Evolutionary conservation across 1,139 yeast genomes (phyloP), one percentile per base, ranked within the genome.

Genomic region (Diutina neorugosa): DNA sequence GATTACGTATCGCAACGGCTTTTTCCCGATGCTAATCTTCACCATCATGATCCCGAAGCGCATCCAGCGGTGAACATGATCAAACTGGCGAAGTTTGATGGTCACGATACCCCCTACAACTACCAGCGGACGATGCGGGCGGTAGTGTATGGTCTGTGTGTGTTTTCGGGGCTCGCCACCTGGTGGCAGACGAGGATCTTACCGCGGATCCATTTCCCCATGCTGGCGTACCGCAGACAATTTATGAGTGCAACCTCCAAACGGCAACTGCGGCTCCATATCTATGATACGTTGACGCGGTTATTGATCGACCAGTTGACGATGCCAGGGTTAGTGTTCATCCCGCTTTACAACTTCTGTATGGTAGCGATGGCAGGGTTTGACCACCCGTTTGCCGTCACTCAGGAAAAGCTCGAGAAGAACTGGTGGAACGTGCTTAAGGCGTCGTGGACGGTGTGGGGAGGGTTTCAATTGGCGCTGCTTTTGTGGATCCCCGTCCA

Each of bases 121-220:
- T 61, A 56, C 41, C 59, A 62, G 12, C 69, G 96, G 54, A 83
- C 90, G 0, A 56, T 74, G 2, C 70, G 96, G 54, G 88, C 95
- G 4, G 72, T 80, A 55, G 60, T 79, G 7, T 90, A 88, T 63
- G 97, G 97, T 1, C 77, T 87, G 0, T 60, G 79, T n/a, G 71
- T 89, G 52, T 89, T 89, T 64, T 84, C 93, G 0, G 91, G 95
- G 14, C 68, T 87, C 47, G 88, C 88, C 21, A 83, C 80, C 54
- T 70, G 71, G 54, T 86, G 94, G 87, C 88, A 84, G 63, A 77
- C 77, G 18, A 70, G 67, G 51, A 67, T 80, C 11, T 67, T 88
- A 23, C 81, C 85, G 41, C 68, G 62, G 42, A 63, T 84, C 11
- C 69, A 68, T 53, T 73, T 71, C 56, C 81, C 81, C 5, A 69